Base-by-base conservation (phyloP, 805 yeast genomes). In the Candida palmyrensis region DNA sequence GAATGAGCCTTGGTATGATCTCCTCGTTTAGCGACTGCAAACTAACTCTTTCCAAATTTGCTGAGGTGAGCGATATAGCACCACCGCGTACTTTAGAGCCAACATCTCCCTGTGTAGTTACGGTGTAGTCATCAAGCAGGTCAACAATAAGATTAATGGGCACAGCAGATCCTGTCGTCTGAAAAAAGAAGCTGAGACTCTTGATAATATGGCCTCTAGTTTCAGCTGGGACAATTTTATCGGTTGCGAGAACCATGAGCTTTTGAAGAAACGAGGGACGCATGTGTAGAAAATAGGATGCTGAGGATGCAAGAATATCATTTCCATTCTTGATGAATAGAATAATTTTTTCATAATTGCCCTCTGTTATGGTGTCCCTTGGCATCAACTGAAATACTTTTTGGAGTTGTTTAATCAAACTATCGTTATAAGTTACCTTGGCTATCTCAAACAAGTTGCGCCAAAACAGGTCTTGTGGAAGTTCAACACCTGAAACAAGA, bases 101-200 rank as follows among this genome's bases (percentile, higher is more conserved):
- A n/a, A 88, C 89, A 58, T 89, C 97, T 7, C 97, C 97, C 48
- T 85, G 82, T 18, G 75, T 75, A 0, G 90, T 83, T 2, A 73
- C 59, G 0, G 95, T 75, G 51, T 88, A 87, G 46, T 89, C 96
- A 40, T 81, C 79, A 10, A 90, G 54, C 21, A 75, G 71, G 2
- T 40, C 42, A 1, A 70, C 19, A 55, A 18, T 1, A 35, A 19
- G 3, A 13, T 11, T 5, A 26, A 18, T 11, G 33, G 23, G 29
- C 6, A 44, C 12, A 2, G 33, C 32, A 7, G 16, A 14, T 21
- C 10, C 29, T 27, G 4, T 44, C 30, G 16, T 43, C 35, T n/a
- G 38, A 35, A 35, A 22, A 8, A 39, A 37, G 3, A 43, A 35
- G 30, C 42, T 41, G 6, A 60, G 43, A 16, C 53, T 43, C 10